Percentiles rank a stretch among this genome's conserved stretches.
Evolutionary conservation across 352 stramenopile species (phyloP).

Genomic region (Peronosclerospora sorghi): DNA sequence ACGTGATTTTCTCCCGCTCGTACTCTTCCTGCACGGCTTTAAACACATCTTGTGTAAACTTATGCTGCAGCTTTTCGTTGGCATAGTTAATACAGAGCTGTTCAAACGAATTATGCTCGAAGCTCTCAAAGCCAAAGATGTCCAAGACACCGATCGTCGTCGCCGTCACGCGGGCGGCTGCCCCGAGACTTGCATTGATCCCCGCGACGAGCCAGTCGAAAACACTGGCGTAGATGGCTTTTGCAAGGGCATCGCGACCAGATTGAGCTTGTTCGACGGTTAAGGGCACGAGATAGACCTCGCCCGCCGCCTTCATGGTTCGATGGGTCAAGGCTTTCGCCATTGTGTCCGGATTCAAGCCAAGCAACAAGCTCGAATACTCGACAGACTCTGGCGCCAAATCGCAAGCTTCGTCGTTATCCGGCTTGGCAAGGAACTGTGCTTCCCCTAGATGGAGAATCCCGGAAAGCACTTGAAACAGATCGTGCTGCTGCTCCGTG

Average conservation of each 20-base stretch:
- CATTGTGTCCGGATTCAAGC: constrained; percentile 38
- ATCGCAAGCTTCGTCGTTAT: constrained; percentile 54
- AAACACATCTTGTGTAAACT: constrained; percentile 76
- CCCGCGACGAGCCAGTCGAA: constrained; percentile 92
- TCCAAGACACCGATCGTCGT: constrained; percentile 78
- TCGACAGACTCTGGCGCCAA: constrained; percentile 23
- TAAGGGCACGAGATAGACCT: constrained; percentile 55
- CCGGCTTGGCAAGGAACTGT: constrained; percentile 28
- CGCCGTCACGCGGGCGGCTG: constrained; percentile 9
- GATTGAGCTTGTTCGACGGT: constrained; percentile 60
- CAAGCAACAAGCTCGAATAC: constrained; percentile 38
- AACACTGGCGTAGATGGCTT: constrained; percentile 90
- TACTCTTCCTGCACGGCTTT: constrained; percentile 57
- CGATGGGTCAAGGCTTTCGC: constrained; percentile 44
- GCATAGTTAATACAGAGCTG: constrained; percentile 95
- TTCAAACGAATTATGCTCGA: constrained; percentile 87
- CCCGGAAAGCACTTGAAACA: constrained; percentile 60
- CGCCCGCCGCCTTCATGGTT: constrained; percentile 59
- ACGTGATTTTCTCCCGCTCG: constrained; percentile 53
- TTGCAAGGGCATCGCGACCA: constrained; percentile 88
- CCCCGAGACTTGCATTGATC: constrained; percentile 73
- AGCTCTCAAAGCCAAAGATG: constrained; percentile 87
- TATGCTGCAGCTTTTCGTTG: constrained; percentile 89
- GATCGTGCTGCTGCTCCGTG: constrained; percentile 33
- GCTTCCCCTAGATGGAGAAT: constrained; percentile 78